Evolutionary conservation across 352 stramenopile genomes (phyloP).

Genomic region (Peronospora destructor): DNA sequence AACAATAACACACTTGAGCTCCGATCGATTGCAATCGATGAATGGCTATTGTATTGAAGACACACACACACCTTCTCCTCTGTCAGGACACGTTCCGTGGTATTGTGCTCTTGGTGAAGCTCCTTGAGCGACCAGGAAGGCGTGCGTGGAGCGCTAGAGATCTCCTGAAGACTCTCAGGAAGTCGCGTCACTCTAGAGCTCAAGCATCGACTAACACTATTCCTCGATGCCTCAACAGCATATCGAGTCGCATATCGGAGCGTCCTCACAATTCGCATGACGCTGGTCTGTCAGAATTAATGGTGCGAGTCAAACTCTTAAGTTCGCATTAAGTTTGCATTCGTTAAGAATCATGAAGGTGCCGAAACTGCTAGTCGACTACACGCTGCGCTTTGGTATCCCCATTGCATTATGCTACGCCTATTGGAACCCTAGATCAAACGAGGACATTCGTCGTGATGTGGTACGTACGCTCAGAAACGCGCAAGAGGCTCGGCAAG

Average conservation of each 20-base stretch:
- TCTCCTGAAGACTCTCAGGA: slow-evolving; percentile 52
- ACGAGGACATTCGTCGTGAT: slow-evolving; percentile 71
- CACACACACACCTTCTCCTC: slow-evolving; percentile 55
- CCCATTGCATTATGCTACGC: slow-evolving; percentile 56
- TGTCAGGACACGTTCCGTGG: slow-evolving; percentile 47
- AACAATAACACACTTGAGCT: too few species aligned
- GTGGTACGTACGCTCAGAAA: slow-evolving; percentile 41
- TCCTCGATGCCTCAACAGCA: not conserved
- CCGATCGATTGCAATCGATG: too few species aligned
- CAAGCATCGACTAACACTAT: slow-evolving; percentile 5
- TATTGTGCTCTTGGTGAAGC: slow-evolving; percentile 56
- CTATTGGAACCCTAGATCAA: slow-evolving; percentile 63
- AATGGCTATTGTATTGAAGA: not conserved
- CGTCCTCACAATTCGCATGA: slow-evolving; percentile 16
- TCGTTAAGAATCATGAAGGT: slow-evolving; percentile 51
- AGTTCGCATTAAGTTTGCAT: slow-evolving; percentile 13
- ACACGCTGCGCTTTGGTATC: slow-evolving; percentile 62
- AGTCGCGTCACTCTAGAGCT: slow-evolving; percentile 20
- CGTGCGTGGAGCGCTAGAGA: slow-evolving; percentile 50
- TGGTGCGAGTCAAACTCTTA: slow-evolving; percentile 1
- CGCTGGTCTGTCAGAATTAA: not conserved
- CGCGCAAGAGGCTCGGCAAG: not conserved
- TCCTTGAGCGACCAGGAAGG: slow-evolving; percentile 79
- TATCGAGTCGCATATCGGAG: slow-evolving; percentile 15
- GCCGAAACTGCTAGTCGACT: slow-evolving; percentile 79